phyloP scores from a whole-genome alignment of 2,329 filamentous ascomycete genomes.

The Phaeosphaeriaceae sp. region DNA sequence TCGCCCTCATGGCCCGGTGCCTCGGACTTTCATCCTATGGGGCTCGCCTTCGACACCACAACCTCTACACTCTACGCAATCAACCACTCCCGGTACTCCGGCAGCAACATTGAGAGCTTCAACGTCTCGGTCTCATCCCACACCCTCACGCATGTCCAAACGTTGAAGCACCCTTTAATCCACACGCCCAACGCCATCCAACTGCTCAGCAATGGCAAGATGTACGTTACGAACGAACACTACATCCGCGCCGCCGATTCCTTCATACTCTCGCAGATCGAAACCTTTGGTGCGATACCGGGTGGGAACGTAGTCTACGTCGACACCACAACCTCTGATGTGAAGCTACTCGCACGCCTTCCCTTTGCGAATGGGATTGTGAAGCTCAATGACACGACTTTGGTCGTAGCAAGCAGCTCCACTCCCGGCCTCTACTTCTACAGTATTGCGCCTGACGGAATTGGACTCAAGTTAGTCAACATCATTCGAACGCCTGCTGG shows the following conservation, averaged over 20 bases:
- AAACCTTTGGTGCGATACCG: slow-evolving; percentile 49
- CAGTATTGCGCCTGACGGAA: slow-evolving; percentile 11
- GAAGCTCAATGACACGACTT: slow-evolving; percentile 42
- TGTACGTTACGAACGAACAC: slow-evolving; percentile 55
- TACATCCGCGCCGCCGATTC: slow-evolving; percentile 38
- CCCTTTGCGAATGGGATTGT: slow-evolving; percentile 54
- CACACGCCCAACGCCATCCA: slow-evolving; percentile 51
- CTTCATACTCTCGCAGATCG: slow-evolving; percentile 41
- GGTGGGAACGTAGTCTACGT: slow-evolving; percentile 48
- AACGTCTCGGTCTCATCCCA: slow-evolving; percentile 26
- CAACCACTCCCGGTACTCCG: slow-evolving; percentile 46
- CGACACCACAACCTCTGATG: slow-evolving; percentile 22
- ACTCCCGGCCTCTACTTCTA: slow-evolving; percentile 47
- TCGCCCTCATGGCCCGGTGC: slow-evolving; percentile 31
- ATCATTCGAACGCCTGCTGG: slow-evolving; percentile 37
- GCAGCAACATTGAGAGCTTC: slow-evolving; percentile 44
- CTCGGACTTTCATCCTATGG: slow-evolving; percentile 52
- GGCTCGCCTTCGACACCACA: slow-evolving; percentile 46
- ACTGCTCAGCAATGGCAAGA: slow-evolving; percentile 36
- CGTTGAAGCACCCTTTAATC: slow-evolving; percentile 40
- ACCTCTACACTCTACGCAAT: slow-evolving; percentile 49
- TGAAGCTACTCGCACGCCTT: slow-evolving; percentile 37
- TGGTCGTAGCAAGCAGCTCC: slow-evolving; percentile 50
- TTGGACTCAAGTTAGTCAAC: slow-evolving; percentile 16
- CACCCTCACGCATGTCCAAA: slow-evolving; percentile 37